Evolutionary conservation across 2,329 filamentous ascomycete genomes (phyloP), one percentile per base, ranked within the genome.

Genomic region (Paecilomyces sp.): DNA sequence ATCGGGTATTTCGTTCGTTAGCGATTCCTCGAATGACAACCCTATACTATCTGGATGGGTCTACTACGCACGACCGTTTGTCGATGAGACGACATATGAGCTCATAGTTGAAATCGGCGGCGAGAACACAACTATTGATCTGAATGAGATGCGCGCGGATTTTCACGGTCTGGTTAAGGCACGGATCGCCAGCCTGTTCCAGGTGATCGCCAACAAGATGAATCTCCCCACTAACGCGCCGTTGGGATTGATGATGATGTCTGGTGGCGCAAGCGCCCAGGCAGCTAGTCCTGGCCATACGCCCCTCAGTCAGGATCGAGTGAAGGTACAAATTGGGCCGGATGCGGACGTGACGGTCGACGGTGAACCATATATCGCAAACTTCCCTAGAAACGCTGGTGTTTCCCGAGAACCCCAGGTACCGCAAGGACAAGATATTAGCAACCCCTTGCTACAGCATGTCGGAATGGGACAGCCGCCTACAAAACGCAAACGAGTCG

Each of bases 141-240:
- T 84, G 56, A 67, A 69, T 54, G 72, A 71, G 13, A 81, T 85
- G 67, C 82, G 85, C 1, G 87, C 86, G 1, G 86, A 90, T 63
- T 95, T 97, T 75, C 84, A 89, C 65, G 85, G 85, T 13, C 83
- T 89, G 54, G 85, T 87, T 4, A 88, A 88, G 64, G 81, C 84
- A 11, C 83, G 90, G 57, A 81, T 97, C 18, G 82, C 85, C 0
- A 87, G 86, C 58, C 78, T 97, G 5, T 85, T 95, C 64, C 88
- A 91, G 66, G 88, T 96, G 8, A 82, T 96, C n/a, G 85, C 89
- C 1, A 88, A 87, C 34, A 95, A 93, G 72, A 83, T 94, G 65
- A 89, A 88, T 63, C 73, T 92, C 5, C 85, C 88, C 0, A 74
- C 77, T 13, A 79, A 77, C 9, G 75, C 80, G 24, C 85, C 88